Percentiles rank a stretch among this genome's conserved stretches.
phyloP scores from a whole-genome alignment of 2,329 filamentous ascomycete genomes.

The Ophioceras dolichostomum region DNA sequence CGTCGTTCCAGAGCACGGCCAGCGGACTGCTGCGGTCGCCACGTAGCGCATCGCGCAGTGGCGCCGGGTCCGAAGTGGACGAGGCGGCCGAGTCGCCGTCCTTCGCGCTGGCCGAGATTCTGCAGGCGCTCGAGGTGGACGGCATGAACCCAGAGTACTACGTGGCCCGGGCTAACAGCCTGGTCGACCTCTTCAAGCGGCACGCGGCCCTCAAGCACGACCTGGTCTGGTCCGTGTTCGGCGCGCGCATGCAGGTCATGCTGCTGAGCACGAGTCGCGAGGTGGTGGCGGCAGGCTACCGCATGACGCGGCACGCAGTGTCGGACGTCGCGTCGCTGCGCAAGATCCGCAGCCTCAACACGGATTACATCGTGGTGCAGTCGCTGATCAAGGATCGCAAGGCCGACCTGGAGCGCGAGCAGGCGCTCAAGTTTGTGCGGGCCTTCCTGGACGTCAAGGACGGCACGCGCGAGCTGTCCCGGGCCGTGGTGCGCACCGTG shows the following conservation, averaged over 20 bases:
- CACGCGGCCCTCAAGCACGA: constrained; percentile 94
- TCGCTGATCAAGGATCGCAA: constrained; percentile 90
- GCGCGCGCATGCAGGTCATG: constrained; percentile 88
- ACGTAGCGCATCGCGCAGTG: constrained; percentile 39
- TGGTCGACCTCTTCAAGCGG: constrained; percentile 94
- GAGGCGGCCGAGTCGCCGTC: constrained; percentile 76
- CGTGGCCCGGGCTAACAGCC: constrained; percentile 77
- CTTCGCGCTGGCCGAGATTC: constrained; percentile 76
- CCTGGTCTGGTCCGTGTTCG: constrained; percentile 90
- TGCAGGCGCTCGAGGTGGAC: constrained; percentile 79
- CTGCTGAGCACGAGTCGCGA: constrained; percentile 90
- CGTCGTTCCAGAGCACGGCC: constrained; percentile 29
- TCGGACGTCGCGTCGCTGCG: constrained; percentile 82
- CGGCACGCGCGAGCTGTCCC: constrained; percentile 76
- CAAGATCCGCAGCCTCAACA: constrained; percentile 78
- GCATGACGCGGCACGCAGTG: constrained; percentile 87
- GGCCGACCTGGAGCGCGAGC: constrained; percentile 92
- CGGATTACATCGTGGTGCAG: constrained; percentile 82
- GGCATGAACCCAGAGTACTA: constrained; percentile 91
- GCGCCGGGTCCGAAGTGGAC: constrained; percentile 50
- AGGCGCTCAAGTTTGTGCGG: constrained; percentile 90
- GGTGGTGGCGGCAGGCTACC: constrained; percentile 87
- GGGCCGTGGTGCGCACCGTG: constrained; percentile 76
- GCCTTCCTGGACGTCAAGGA: constrained; percentile 94
- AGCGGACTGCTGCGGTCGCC: constrained; percentile 46